Conservation (phyloP, 352 stramenopile species). For the Halophytophthora batemanensis region DNA sequence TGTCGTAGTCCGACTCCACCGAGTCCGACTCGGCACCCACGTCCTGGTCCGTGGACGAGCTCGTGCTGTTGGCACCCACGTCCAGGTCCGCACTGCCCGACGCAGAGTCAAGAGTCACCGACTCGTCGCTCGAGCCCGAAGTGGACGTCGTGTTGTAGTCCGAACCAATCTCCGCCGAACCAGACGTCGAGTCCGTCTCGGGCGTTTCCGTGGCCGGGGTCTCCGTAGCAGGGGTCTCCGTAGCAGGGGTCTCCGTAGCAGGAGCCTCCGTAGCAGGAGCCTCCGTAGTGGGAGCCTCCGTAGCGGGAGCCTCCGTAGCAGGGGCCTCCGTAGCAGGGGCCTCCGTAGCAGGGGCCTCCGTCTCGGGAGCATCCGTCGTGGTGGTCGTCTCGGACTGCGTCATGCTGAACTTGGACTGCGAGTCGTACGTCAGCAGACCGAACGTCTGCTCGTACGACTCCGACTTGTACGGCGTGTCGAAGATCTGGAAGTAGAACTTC, state of each 20-base stretch:
- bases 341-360: conserved; percentile 5
- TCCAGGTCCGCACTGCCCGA: conserved; percentile 15
- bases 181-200: conserved; percentile 15
- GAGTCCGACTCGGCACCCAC: neutral
- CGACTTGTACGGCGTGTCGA: conserved; percentile 49
- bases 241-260: conserved; percentile 2
- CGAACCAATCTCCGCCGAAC: conserved; percentile 9
- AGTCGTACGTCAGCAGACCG: conserved; percentile 43
- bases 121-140: conserved; percentile 12
- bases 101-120: conserved; percentile 7
- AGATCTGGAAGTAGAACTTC: conserved; percentile 83
- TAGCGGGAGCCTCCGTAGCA: conserved; percentile 5
- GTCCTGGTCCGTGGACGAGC: neutral
- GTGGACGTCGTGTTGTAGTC: conserved; percentile 8
- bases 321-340: conserved; percentile 8
- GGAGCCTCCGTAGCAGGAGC: conserved; percentile 1
- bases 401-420: conserved; percentile 52
- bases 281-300: conserved; percentile 5
- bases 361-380: conserved; percentile 7
- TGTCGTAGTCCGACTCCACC: neutral
- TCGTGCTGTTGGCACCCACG: conserved; percentile 5
- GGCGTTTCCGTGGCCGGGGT: conserved; percentile 8
- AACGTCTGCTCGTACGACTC: conserved; percentile 48
- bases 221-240: conserved; percentile 1
- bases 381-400: conserved; percentile 16